These are phyloP conservation scores for Lactarius hatsudake DNA, from an alignment of 768 basidiomycete species.

Conservation along the genomic window DNA sequence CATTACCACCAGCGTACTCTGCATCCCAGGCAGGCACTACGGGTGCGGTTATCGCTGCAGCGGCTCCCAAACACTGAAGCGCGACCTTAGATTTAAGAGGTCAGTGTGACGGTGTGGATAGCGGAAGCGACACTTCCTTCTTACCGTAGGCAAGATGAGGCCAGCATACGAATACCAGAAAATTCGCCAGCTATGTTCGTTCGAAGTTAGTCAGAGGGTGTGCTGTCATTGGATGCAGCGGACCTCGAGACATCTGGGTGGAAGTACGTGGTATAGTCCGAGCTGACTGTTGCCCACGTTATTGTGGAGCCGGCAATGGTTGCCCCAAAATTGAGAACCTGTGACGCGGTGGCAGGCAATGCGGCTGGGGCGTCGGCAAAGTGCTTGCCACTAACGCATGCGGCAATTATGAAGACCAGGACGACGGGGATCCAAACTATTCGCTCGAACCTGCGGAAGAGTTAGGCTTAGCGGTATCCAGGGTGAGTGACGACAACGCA, in stretches of 20 bases:
- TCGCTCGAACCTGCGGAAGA: constrained; percentile 60
- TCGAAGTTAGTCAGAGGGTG: neutral
- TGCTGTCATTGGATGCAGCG: constrained; percentile 3
- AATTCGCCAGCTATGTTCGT: constrained; percentile 48
- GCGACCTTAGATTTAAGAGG: constrained; percentile 32
- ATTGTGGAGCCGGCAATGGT: constrained; percentile 70
- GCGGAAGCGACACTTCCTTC: constrained; percentile 31
- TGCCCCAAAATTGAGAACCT: constrained; percentile 64
- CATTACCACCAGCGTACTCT: constrained; percentile 51
- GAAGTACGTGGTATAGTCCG: constrained; percentile 77
- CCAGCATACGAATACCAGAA: constrained; percentile 66
- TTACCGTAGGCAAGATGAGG: constrained; percentile 59
- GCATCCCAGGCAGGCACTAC: constrained; percentile 53
- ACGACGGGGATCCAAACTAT: constrained; percentile 78
- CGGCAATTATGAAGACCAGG: constrained; percentile 68
- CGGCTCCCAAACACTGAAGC: constrained; percentile 65
- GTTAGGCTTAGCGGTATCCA: neutral
- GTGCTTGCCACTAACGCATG: constrained; percentile 73
- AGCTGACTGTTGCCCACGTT: constrained; percentile 56
- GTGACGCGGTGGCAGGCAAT: constrained; percentile 50
- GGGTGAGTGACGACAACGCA: constrained; percentile 9
- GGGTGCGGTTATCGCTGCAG: constrained; percentile 56
- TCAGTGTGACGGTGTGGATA: constrained; percentile 16
- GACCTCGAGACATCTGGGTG: constrained; percentile 57
- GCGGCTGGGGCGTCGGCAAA: constrained; percentile 48